Conservation (phyloP, 73 alveolate species). For the Durusdinium trenchii region DNA sequence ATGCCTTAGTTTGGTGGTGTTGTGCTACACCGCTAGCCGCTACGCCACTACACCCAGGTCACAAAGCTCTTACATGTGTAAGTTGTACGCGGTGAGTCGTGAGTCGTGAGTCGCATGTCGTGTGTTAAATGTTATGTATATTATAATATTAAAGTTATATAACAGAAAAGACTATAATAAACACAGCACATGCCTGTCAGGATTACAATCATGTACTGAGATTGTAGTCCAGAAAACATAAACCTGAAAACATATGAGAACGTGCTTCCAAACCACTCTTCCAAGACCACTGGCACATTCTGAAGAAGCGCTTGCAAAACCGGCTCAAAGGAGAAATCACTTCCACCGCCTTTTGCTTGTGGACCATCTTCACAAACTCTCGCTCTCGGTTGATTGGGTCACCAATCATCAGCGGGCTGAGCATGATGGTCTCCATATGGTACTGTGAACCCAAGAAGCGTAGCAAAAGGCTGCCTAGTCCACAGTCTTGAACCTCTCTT, state of each 20-base stretch:
- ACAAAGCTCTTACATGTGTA: too few relatives aligned
- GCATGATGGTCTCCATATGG: neutral
- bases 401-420: neutral
- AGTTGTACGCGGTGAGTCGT: too few relatives aligned
- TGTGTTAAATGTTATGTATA: too few relatives aligned
- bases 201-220: neutral
- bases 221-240: neutral
- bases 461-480: neutral
- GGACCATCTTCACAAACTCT: slow-evolving; percentile 4
- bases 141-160: too few relatives aligned
- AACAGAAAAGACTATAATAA: neutral
- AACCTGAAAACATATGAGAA: neutral
- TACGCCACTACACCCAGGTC: too few relatives aligned
- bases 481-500: neutral
- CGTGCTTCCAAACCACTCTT: neutral
- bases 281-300: slow-evolving; percentile 10
- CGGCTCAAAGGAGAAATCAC: neutral
- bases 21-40: too few relatives aligned
- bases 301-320: slow-evolving; percentile 14
- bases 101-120: too few relatives aligned
- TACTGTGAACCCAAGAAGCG: neutral
- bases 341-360: neutral
- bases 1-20: too few relatives aligned
- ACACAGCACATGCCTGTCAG: neutral
- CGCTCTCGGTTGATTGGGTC: neutral